Percentiles rank a stretch among this genome's conserved stretches.
phyloP scores from a whole-genome alignment of 371 early-diverging fungal genomes.

The Mucor racemosus region DNA sequence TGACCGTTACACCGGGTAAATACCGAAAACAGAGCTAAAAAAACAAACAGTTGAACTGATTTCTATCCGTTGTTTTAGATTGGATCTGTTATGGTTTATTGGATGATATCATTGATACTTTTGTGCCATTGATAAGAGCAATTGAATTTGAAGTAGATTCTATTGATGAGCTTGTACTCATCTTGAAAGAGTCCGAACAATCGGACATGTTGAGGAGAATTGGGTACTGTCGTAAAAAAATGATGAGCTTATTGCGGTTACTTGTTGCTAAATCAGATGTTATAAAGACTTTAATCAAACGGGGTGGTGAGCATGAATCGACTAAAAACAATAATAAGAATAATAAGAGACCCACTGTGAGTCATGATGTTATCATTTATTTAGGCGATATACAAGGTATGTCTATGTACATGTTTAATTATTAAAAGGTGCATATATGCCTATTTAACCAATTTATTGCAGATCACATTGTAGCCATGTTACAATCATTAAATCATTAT shows the following conservation, averaged over 20 bases:
- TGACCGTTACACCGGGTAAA: slow-evolving; percentile 56
- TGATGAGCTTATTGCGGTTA: slow-evolving; percentile 73
- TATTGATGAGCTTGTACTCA: slow-evolving; percentile 88
- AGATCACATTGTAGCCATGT: slow-evolving; percentile 94
- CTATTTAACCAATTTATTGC: too few species aligned
- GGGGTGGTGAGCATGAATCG: slow-evolving; percentile 51
- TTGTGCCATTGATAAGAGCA: slow-evolving; percentile 74
- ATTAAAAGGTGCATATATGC: too few species aligned
- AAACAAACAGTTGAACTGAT: slow-evolving; percentile 14
- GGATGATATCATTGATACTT: slow-evolving; percentile 84
- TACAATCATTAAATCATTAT: slow-evolving; percentile 85
- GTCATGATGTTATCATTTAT: slow-evolving; percentile 74
- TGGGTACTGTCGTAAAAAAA: slow-evolving; percentile 79
- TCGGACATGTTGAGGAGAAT: slow-evolving; percentile 86
- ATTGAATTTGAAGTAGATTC: slow-evolving; percentile 87
- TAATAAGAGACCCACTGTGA: slow-evolving; percentile 23
- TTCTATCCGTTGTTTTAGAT: slow-evolving; percentile 46
- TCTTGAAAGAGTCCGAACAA: slow-evolving; percentile 86
- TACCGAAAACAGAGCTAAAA: slow-evolving; percentile 31
- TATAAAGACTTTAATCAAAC: slow-evolving; percentile 74
- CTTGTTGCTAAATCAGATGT: slow-evolving; percentile 81
- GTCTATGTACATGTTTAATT: too few species aligned
- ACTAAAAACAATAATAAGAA: slow-evolving; percentile 7
- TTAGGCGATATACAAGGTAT: slow-evolving; percentile 88
- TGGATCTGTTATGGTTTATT: slow-evolving; percentile 89